phyloP scores from a whole-genome alignment of 805 yeast genomes.

The Scheffersomyces lignosus region DNA sequence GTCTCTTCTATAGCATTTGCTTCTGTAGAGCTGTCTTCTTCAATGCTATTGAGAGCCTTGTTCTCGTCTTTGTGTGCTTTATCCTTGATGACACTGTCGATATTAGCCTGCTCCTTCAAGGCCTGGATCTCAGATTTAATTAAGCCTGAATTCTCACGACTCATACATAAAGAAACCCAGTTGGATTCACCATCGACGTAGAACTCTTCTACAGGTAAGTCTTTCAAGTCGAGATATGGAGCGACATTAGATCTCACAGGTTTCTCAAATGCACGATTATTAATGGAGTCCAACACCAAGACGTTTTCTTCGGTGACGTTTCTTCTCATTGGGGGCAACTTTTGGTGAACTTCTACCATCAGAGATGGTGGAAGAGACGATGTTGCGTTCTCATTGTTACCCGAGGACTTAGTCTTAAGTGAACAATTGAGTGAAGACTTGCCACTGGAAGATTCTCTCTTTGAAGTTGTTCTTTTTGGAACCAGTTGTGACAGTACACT shows the following conservation, averaged over 20 bases:
- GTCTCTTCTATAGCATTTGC: not conserved
- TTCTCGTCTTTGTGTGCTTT: too few species aligned
- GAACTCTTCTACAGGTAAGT: constrained; percentile 12
- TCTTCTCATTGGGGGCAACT: constrained; percentile 2
- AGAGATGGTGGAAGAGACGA: too few species aligned
- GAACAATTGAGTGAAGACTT: too few species aligned
- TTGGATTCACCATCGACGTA: constrained; percentile 20
- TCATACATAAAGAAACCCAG: constrained; percentile 18
- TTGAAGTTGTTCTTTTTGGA: too few species aligned
- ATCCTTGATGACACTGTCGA: not conserved
- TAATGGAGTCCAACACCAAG: constrained; percentile 6
- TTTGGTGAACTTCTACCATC: too few species aligned
- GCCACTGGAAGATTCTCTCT: too few species aligned
- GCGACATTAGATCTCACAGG: too few species aligned
- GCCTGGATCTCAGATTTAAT: constrained; percentile 21
- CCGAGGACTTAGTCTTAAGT: too few species aligned
- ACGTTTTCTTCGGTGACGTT: constrained; percentile 3
- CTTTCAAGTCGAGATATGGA: constrained; percentile 3
- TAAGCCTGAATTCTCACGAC: constrained; percentile 26
- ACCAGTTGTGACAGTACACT: too few species aligned
- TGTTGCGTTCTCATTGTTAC: too few species aligned
- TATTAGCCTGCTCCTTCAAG: constrained; percentile 17
- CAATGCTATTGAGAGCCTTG: constrained; percentile 6
- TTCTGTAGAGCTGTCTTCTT: not conserved
- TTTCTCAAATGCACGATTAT: too few species aligned